Percentiles rank a stretch among this genome's conserved stretches.
Conservation (phyloP, 306 rosid genomes). For the Astragalus glycyphyllos region DNA sequence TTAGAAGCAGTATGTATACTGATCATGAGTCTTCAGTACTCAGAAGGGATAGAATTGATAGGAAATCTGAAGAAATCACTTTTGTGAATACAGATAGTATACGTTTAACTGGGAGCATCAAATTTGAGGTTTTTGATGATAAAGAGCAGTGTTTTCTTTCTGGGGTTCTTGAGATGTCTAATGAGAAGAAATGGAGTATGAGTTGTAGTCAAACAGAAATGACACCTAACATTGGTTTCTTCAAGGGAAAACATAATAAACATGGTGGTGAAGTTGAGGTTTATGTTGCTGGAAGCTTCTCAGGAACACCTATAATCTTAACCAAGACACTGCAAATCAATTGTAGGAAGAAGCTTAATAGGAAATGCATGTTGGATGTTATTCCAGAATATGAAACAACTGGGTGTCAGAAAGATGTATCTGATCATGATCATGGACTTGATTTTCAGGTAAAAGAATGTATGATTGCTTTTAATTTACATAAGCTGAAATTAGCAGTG, state of each 20-base stretch:
- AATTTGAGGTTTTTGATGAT: slow-evolving; percentile 82
- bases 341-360: slow-evolving; percentile 61
- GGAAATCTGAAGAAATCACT: slow-evolving; percentile 81
- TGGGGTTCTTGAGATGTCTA: slow-evolving; percentile 77
- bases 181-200: slow-evolving; percentile 77
- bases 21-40: slow-evolving; percentile 80
- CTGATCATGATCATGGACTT: slow-evolving; percentile 46
- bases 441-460: slow-evolving; percentile 64
- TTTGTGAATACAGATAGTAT: slow-evolving; percentile 88
- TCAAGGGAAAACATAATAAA: slow-evolving; percentile 72
- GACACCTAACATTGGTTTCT: slow-evolving; percentile 57
- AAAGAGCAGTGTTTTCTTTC: slow-evolving; percentile 72
- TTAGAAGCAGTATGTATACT: slow-evolving; percentile 65
- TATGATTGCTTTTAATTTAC: slow-evolving; percentile 7
- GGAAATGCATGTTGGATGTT: slow-evolving; percentile 67
- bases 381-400: slow-evolving; percentile 82
- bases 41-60: slow-evolving; percentile 85
- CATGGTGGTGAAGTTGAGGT: slow-evolving; percentile 69
- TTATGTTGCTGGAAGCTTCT: slow-evolving; percentile 85
- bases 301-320: slow-evolving; percentile 78
- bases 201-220: slow-evolving; percentile 66
- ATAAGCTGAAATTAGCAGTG: neutral
- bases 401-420: slow-evolving; percentile 60
- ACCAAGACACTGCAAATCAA: slow-evolving; percentile 73
- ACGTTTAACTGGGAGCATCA: slow-evolving; percentile 75